Evolutionary conservation across 225 moss, liverwort and hornwort genomes (phyloP), one percentile per base, ranked within the genome.

Genomic region (Pseudoscleropodium purum): DNA sequence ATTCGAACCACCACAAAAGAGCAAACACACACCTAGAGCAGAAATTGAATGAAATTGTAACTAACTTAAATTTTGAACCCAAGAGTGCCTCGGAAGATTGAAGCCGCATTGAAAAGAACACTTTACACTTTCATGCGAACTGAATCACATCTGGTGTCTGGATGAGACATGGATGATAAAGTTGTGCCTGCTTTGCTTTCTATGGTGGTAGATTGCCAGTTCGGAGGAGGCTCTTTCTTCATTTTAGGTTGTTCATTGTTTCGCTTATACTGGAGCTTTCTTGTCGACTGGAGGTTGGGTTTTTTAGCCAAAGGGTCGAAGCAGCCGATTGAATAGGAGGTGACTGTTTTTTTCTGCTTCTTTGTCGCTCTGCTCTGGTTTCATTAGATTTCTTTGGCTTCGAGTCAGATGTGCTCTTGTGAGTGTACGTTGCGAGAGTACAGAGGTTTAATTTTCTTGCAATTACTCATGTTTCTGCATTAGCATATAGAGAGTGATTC

Each of bases 111-210:
- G 76, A 79, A 41, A 54, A 54, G 4, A 56, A 18, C 43, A 59
- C 43, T 57, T n/a, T 19, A 20, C 59, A 64, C 34, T 43, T 59
- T 43, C 34, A 45, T 24, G 41, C 75, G 29, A 65, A 33, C 34
- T 37, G 56, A 61, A 68, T 85, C 81, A 49, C 49, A 29, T 81
- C 59, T 43, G 73, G 25, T n/a, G 33, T 64, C 11, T 76, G 89
- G 89, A 89, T 89, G 89, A 89, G 89, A 79, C 89, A 37, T 69
- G 89, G 89, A 89, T 89, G 89, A 89, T 69, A 89, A 89, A 79
- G 88, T 61, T 31, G 37, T 39, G 17, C 6, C 37, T 31, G 89
- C 23, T 11, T 37, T n/a, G 89, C 23, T 15, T 18, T 33, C 36
- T 47, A 33, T 30, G 23, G 62, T 88, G 51, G 11, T 63, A 75